Percentiles rank a stretch among this genome's conserved stretches.
These are phyloP conservation scores for Stemphylium lycopersici DNA, from an alignment of 2,329 filamentous ascomycete genomes.

Conservation along the genomic window DNA sequence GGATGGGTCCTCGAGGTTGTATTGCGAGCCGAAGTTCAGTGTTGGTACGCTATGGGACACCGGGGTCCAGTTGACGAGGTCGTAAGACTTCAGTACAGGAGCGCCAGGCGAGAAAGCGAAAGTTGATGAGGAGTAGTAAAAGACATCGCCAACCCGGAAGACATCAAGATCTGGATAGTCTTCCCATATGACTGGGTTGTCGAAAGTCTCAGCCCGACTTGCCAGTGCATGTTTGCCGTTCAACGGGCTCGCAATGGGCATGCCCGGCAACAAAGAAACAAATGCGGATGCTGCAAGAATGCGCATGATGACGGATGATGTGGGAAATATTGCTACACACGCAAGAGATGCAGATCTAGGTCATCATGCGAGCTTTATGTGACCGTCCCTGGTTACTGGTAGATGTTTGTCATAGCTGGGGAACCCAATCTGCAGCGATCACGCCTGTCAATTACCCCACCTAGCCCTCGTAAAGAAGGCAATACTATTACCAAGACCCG, in stretches of 20 bases:
- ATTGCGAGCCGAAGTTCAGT: slow-evolving; percentile 51
- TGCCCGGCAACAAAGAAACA: background rate
- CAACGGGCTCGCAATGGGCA: slow-evolving; percentile 3
- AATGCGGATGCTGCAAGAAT: slow-evolving; percentile 1
- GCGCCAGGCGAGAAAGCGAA: slow-evolving; percentile 65
- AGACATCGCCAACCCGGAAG: slow-evolving; percentile 57
- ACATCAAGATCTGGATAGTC: slow-evolving; percentile 64
- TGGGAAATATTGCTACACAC: background rate
- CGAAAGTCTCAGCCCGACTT: slow-evolving; percentile 41
- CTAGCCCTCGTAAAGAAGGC: background rate
- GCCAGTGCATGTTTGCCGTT: background rate
- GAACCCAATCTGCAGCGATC: background rate
- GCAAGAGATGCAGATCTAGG: background rate
- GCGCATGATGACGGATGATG: slow-evolving; percentile 7
- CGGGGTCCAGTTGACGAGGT: slow-evolving; percentile 60
- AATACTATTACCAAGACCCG: slow-evolving; percentile 1
- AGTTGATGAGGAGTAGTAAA: slow-evolving; percentile 63
- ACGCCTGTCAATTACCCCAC: background rate
- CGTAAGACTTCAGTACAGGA: slow-evolving; percentile 61
- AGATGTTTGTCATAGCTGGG: background rate
- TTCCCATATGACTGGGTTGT: slow-evolving; percentile 62
- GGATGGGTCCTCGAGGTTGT: slow-evolving; percentile 54
- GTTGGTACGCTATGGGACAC: slow-evolving; percentile 49
- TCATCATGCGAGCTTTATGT: background rate
- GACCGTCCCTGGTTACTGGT: background rate